Evolutionary conservation across 495 filamentous ascomycete genomes (phyloP).

Genomic region (Letharia lupina): DNA sequence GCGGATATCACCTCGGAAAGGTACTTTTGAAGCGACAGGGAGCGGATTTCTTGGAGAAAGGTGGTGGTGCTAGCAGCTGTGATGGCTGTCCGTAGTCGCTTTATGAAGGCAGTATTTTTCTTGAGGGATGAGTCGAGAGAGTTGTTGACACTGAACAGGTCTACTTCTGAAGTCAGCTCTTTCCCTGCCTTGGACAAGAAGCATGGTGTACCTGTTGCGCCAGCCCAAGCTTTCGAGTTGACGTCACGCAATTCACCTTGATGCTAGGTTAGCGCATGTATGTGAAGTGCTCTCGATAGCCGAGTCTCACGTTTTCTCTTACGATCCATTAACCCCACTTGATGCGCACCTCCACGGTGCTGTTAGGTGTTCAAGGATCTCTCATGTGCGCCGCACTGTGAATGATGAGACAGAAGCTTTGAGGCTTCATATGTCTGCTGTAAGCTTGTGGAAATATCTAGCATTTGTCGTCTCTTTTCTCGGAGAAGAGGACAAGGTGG

Average conservation of each 20-base stretch:
- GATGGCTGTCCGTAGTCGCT: conserved; percentile 85
- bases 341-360: not conserved
- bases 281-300: conserved; percentile 20
- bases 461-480: not conserved
- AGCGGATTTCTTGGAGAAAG: conserved; percentile 85
- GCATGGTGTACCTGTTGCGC: conserved; percentile 61
- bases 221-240: conserved; percentile 81
- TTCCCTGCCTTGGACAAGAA: conserved; percentile 9
- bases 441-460: not conserved
- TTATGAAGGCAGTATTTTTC: conserved; percentile 99
- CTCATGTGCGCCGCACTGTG: conserved; percentile 14
- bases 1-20: conserved; percentile 97
- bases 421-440: conserved; percentile 16
- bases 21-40: conserved; percentile 92
- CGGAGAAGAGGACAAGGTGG: not conserved
- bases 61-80: conserved; percentile 66
- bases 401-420: conserved; percentile 12
- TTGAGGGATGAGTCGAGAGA: conserved; percentile 94
- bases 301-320: conserved; percentile 62
- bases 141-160: conserved; percentile 66
- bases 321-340: conserved; percentile 58
- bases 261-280: conserved; percentile 10
- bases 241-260: conserved; percentile 82
- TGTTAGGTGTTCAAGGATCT: conserved; percentile 14
- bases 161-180: conserved; percentile 38